Percentiles rank a stretch among this genome's conserved stretches.
Evolutionary conservation across 2,329 filamentous ascomycete species (phyloP).

Genomic region (Pseudopithomyces chartarum): DNA sequence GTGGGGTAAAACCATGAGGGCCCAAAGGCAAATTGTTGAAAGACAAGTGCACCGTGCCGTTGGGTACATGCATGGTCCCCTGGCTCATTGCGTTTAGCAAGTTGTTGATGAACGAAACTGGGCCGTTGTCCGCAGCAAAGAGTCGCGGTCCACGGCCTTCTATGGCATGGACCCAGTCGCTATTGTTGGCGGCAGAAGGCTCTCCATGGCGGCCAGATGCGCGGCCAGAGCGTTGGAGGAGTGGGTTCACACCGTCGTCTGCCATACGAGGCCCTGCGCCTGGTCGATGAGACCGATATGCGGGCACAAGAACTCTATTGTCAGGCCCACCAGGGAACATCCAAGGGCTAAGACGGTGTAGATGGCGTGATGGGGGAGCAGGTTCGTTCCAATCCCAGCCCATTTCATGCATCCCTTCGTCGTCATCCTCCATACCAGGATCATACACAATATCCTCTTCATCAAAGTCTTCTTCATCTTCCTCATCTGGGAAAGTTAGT

Average conservation of each 20-base stretch:
- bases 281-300: conserved; percentile 60
- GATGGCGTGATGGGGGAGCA: conserved; percentile 52
- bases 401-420: conserved; percentile 46
- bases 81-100: conserved; percentile 61
- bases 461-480: conserved; percentile 72
- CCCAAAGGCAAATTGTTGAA: conserved; percentile 50
- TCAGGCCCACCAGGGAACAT: conserved; percentile 64
- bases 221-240: conserved; percentile 69
- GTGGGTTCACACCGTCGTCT: conserved; percentile 85
- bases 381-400: conserved; percentile 58
- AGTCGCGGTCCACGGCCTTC: conserved; percentile 53
- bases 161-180: conserved; percentile 59
- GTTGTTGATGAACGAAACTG: conserved; percentile 62
- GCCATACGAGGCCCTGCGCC: conserved; percentile 60
- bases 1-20: conserved; percentile 26
- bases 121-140: conserved; percentile 51
- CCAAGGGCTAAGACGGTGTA: conserved; percentile 60
- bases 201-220: conserved; percentile 30
- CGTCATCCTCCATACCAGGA: conserved; percentile 55
- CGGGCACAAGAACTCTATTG: conserved; percentile 43
- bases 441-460: conserved; percentile 67
- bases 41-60: conserved; percentile 58
- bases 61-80: conserved; percentile 39
- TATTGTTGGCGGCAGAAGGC: conserved; percentile 31
- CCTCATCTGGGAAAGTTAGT: conserved; percentile 49